A percentile compares a stretch with the other conserved stretches of the same genome.
phyloP scores from a whole-genome alignment of 164 flowering plant species.

The Chloranthus sessilifolius region DNA sequence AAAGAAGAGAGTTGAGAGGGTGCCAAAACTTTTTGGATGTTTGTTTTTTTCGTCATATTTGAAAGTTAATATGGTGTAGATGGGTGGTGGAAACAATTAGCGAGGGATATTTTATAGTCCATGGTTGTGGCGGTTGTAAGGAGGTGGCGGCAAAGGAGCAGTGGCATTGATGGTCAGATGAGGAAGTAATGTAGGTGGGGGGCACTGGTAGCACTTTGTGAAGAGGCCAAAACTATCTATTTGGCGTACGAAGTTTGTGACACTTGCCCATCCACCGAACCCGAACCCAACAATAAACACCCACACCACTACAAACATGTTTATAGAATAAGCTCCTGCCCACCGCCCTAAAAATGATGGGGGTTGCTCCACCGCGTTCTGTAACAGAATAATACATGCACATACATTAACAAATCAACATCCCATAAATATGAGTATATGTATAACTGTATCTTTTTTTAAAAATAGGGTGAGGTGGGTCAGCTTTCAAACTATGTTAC shows the following conservation, averaged over 20 bases:
- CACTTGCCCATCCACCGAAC: constrained; percentile 95
- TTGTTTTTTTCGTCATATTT: too few relatives aligned
- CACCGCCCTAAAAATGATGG: constrained; percentile 73
- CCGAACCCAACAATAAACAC: constrained; percentile 87
- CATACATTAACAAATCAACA: neutral
- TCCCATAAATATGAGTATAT: neutral
- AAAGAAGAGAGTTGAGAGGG: too few relatives aligned
- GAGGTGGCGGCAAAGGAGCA: constrained; percentile 27
- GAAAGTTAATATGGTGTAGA: too few relatives aligned
- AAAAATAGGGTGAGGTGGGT: too few relatives aligned
- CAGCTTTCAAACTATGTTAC: too few relatives aligned
- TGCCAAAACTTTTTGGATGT: too few relatives aligned
- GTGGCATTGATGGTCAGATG: constrained; percentile 18
- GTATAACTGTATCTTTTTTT: neutral
- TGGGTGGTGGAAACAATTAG: too few relatives aligned
- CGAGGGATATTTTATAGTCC: too few relatives aligned
- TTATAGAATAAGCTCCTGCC: constrained; percentile 64
- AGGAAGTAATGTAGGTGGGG: constrained; percentile 30
- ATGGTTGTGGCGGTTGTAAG: constrained; percentile 15
- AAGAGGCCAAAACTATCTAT: constrained; percentile 90
- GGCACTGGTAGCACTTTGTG: constrained; percentile 94
- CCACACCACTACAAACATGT: constrained; percentile 80
- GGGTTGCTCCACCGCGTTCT: constrained; percentile 96
- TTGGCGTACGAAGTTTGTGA: constrained; percentile 71
- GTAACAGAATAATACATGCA: constrained; percentile 20